Evolutionary conservation across 768 basidiomycete species (phyloP).

Genomic region (Podaxis sp.): DNA sequence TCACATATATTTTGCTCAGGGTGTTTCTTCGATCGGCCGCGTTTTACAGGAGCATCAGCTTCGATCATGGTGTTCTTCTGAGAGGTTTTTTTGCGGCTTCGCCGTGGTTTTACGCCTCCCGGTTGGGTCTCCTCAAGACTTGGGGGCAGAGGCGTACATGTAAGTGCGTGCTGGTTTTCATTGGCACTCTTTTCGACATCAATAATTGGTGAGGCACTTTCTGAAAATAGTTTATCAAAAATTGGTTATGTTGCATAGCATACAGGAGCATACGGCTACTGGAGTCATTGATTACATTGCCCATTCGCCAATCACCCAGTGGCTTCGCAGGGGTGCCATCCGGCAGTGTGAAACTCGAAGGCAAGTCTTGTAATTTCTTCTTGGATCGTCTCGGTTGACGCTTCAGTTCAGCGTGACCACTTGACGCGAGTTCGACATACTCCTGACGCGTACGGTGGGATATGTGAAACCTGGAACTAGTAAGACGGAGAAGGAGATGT

Average conservation of each 20-base stretch:
- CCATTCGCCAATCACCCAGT: constrained; percentile 35
- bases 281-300: constrained; percentile 22
- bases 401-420: background rate
- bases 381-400: constrained; percentile 16
- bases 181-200: constrained; percentile 14
- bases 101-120: background rate
- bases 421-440: background rate
- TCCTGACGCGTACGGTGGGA: constrained; percentile 14
- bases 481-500: background rate
- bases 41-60: background rate
- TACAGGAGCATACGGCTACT: constrained; percentile 12
- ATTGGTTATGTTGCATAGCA: background rate
- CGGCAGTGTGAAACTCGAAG: constrained; percentile 39
- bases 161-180: background rate
- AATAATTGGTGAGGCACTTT: background rate
- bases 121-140: background rate
- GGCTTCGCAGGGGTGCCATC: constrained; percentile 44
- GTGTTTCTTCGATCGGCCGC: constrained; percentile 4
- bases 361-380: constrained; percentile 61
- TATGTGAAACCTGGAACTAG: background rate
- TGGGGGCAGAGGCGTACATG: background rate
- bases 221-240: constrained; percentile 7
- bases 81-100: background rate
- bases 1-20: background rate
- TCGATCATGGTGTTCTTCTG: background rate